Percentiles rank a stretch among this genome's conserved stretches.
These are phyloP conservation scores for Trichoderma citrinoviride DNA, from an alignment of 2,329 filamentous ascomycete genomes.

Conservation along the genomic window DNA sequence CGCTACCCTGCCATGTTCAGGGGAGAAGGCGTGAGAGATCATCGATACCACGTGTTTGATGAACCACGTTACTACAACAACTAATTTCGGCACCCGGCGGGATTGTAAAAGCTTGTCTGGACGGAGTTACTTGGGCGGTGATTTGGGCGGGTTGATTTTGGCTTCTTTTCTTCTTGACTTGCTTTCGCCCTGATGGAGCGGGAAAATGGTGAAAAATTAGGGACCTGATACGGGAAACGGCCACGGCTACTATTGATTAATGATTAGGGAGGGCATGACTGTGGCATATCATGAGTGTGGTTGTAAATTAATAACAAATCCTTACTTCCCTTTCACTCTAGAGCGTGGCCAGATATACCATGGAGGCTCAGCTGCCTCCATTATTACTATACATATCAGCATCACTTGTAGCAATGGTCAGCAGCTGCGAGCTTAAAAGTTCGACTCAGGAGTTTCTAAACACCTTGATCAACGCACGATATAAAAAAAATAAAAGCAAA, in stretches of 20 bases:
- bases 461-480: too few species aligned
- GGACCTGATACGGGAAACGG: constrained; percentile 12
- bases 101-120: constrained; percentile 15
- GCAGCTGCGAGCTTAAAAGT: too few species aligned
- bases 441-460: too few species aligned
- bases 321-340: too few species aligned
- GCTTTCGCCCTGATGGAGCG: not conserved
- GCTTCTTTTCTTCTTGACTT: not conserved
- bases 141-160: constrained; percentile 1
- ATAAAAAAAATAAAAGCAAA: too few species aligned
- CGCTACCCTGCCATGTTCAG: constrained; percentile 83
- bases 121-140: constrained; percentile 19
- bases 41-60: constrained; percentile 92
- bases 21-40: constrained; percentile 81
- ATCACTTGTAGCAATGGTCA: too few species aligned
- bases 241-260: constrained; percentile 18
- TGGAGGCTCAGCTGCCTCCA: too few species aligned
- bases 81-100: constrained; percentile 25
- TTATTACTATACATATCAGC: too few species aligned
- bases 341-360: too few species aligned
- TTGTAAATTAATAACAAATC: constrained; percentile 11
- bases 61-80: constrained; percentile 71
- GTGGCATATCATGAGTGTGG: constrained; percentile 11
- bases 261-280: not conserved
- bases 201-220: not conserved